Conservation (phyloP, 768 basidiomycete species). For the Filobasidium wieringae region DNA sequence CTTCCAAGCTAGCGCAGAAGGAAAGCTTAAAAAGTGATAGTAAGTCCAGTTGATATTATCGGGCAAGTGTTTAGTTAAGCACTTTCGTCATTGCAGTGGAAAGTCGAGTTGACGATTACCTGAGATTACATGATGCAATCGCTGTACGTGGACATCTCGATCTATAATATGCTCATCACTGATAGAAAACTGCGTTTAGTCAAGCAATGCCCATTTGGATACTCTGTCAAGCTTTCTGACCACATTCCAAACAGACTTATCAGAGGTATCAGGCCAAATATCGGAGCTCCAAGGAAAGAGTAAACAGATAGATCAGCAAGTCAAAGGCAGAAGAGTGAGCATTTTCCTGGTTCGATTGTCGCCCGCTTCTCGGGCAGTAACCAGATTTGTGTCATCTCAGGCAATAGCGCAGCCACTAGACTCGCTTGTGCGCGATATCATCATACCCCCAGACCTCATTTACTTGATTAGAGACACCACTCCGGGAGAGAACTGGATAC, state of each 20-base stretch:
- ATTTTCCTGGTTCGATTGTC: neutral
- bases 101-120: slow-evolving; percentile 2
- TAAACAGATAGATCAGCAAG: slow-evolving; percentile 73
- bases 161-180: neutral
- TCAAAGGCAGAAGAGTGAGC: slow-evolving; percentile 72
- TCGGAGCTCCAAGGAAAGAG: slow-evolving; percentile 83
- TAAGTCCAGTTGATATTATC: neutral
- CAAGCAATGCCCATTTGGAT: slow-evolving; percentile 70
- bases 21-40: neutral
- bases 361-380: neutral
- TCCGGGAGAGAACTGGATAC: slow-evolving; percentile 81
- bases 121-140: slow-evolving; percentile 2
- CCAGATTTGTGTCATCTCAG: slow-evolving; percentile 42
- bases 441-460: slow-evolving; percentile 68
- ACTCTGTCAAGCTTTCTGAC: slow-evolving; percentile 83
- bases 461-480: slow-evolving; percentile 67
- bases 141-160: neutral
- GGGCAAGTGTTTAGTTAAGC: neutral
- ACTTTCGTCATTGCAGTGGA: neutral
- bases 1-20: neutral
- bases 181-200: slow-evolving; percentile 46
- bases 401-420: slow-evolving; percentile 79
- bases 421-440: slow-evolving; percentile 64
- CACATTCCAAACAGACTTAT: slow-evolving; percentile 87
- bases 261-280: slow-evolving; percentile 90